phyloP scores from a whole-genome alignment of 2,329 filamentous ascomycete genomes.

The Clarireedia monteithiana region DNA sequence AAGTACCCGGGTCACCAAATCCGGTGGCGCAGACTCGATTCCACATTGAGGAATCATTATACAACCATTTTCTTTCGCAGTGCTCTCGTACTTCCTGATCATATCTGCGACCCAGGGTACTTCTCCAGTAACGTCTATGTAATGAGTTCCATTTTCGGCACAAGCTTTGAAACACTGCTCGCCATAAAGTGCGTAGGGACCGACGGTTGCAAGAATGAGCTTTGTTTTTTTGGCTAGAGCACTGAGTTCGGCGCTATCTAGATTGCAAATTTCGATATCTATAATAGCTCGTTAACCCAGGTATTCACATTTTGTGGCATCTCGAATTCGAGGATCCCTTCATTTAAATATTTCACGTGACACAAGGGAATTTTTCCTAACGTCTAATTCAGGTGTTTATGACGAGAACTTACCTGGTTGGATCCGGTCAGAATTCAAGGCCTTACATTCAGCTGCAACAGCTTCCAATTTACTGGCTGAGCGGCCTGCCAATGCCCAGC shows the following conservation, averaged over 20 bases:
- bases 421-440: conserved; percentile 59
- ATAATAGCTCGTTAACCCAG: background rate
- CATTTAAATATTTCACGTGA: background rate
- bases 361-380: background rate
- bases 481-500: conserved; percentile 83
- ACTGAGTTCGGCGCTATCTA: conserved; percentile 39
- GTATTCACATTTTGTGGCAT: background rate
- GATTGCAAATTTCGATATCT: conserved; percentile 46
- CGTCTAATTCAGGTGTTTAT: background rate
- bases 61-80: conserved; percentile 46
- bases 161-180: conserved; percentile 54
- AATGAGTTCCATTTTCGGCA: conserved; percentile 55
- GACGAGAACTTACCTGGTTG: conserved; percentile 51
- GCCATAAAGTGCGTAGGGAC: conserved; percentile 49
- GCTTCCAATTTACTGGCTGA: conserved; percentile 66
- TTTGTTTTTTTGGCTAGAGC: conserved; percentile 48
- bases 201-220: conserved; percentile 50
- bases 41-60: conserved; percentile 55
- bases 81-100: conserved; percentile 49
- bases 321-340: background rate
- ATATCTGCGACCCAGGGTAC: conserved; percentile 49
- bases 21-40: conserved; percentile 54
- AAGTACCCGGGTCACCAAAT: conserved; percentile 48
- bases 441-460: conserved; percentile 59
- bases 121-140: conserved; percentile 57